Evolutionary conservation across 2,329 filamentous ascomycete species (phyloP).

Genomic region (Epicoccum nigrum): DNA sequence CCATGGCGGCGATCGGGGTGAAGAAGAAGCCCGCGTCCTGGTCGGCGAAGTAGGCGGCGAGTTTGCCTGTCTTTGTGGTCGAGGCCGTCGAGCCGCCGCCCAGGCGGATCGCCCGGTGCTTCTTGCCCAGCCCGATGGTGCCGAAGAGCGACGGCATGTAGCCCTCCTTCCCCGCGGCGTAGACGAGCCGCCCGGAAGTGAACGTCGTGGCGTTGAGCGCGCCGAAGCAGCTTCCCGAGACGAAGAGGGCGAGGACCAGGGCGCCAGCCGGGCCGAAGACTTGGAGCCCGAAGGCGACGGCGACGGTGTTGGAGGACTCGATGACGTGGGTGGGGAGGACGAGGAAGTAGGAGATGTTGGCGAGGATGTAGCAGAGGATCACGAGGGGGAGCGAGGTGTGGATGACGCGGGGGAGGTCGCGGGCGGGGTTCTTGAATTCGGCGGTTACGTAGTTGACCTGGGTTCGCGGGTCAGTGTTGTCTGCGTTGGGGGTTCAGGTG

Average conservation of each 20-base stretch:
- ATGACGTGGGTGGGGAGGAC: conserved; percentile 82
- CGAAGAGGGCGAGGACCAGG: conserved; percentile 83
- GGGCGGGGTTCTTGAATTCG: conserved; percentile 89
- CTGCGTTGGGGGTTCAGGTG: background rate
- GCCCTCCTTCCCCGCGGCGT: conserved; percentile 92
- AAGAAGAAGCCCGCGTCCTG: conserved; percentile 85
- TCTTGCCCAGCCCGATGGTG: conserved; percentile 71
- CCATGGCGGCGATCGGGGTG: conserved; percentile 91
- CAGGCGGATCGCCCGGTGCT: conserved; percentile 45
- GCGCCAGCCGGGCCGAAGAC: conserved; percentile 87
- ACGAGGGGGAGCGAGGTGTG: conserved; percentile 96
- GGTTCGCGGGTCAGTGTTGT: conserved; percentile 22
- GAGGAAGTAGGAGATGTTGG: conserved; percentile 92
- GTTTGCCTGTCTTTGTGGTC: conserved; percentile 31
- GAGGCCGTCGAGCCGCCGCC: conserved; percentile 24
- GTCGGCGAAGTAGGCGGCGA: conserved; percentile 44
- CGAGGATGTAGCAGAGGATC: conserved; percentile 86
- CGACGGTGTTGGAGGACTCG: conserved; percentile 91
- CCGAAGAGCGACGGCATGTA: conserved; percentile 87
- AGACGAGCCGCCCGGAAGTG: conserved; percentile 88
- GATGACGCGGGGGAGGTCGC: conserved; percentile 91
- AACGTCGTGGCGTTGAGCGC: conserved; percentile 94
- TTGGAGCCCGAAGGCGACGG: conserved; percentile 87
- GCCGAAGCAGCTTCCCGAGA: conserved; percentile 90
- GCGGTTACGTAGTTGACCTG: conserved; percentile 97